Base-by-base conservation (phyloP, 2,329 filamentous ascomycete genomes). In the Xylariaceae sp. region DNA sequence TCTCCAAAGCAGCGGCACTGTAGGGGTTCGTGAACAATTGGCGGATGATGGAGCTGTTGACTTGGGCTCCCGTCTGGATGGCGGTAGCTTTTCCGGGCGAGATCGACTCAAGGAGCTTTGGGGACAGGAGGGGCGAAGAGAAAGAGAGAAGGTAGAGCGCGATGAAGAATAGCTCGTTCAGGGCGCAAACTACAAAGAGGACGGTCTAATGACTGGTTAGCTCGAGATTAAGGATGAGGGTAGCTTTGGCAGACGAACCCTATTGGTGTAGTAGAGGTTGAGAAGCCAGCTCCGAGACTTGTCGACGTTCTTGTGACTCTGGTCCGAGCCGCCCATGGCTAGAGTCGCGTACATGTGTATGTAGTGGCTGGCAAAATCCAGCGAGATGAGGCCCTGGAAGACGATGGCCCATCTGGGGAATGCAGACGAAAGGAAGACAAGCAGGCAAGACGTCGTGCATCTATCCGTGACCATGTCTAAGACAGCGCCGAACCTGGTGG, bases 381-480 rank as follows among this genome's bases (percentile, higher is more conserved):
- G 75, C 50, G 88, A 88, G 71, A 99, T 96, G 66, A 99, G 75
- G 42, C 87, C 84, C 76, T 99, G 94, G 80, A 99, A 99, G 53
- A 97, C 68, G 62, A 97, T 91, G 59, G 90, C 86, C 87, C 90
- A 97, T 51, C 92, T 84, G 5, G 94, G 94, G 75, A 96, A 99
- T 17, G 94, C 94, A 13, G 90, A 95, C 39, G 90, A 90, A 57
- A 99, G 75, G 76, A 97, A 99, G 46, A 97, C 92, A 45, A 99
- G 83, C 63, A 99, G 75, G 72, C 94, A 99, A 2, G 93, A 86
- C 3, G 94, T 99, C 31, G 93, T 97, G 78, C 94, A 97, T 55
- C 94, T 88, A 73, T 99, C 94, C 16, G 94, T 99, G 56, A 99
- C 93, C 94, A 99, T 99, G 75, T 99, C 94, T 58, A 99, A 81